Evolutionary conservation across 768 basidiomycete genomes (phyloP), one percentile per base, ranked within the genome.

Genomic region (Dentipellis fragilis): DNA sequence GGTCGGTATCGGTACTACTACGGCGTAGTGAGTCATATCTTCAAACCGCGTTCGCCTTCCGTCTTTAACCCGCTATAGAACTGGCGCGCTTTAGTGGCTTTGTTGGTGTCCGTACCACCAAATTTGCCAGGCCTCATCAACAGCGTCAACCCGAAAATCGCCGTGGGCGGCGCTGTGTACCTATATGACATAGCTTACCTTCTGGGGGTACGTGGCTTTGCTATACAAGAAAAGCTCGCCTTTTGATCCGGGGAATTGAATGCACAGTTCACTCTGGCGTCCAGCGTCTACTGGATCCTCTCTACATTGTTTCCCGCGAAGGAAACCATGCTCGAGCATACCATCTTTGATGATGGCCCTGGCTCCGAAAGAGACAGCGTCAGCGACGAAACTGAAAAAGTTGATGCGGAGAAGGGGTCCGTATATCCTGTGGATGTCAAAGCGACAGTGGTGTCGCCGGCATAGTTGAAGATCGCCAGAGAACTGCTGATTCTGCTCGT

Each of bases 1-100:
- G 89, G 89, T 1, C 75, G 87, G 54, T 93, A 93, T 67, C 71
- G 77, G n/a, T 93, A 92, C 67, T 81, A 73, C 63, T 74, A 75
- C 42, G 91, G 91, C 52, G 75, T 86, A 52, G 88, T 88, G 64
- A 58, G 83, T 73, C 7, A 39, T 39, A 29, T 56, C 46, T 60
- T 46, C 58, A 21, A 48, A 39, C 21, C 45, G 46, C 21, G 40
- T 50, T 21, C 21, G 29, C 17, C n/a, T 36, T 22, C 39, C 19
- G 40, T 39, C 45, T 36, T 53, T 49, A 1, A 52, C 36, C 29
- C 34, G 21, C 50, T 21, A 17, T 40, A 89, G 86, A 93, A 94
- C 68, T 91, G 89, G 87, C 76, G 89, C 22, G 89, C 90, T 1
- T 75, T 79, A 3, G 75, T 80, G 1, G 81, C 90, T 0, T 69